These are phyloP conservation scores for Coniosporium tulheliwenetii DNA, from an alignment of 2,329 filamentous ascomycete genomes.

Conservation along the genomic window DNA sequence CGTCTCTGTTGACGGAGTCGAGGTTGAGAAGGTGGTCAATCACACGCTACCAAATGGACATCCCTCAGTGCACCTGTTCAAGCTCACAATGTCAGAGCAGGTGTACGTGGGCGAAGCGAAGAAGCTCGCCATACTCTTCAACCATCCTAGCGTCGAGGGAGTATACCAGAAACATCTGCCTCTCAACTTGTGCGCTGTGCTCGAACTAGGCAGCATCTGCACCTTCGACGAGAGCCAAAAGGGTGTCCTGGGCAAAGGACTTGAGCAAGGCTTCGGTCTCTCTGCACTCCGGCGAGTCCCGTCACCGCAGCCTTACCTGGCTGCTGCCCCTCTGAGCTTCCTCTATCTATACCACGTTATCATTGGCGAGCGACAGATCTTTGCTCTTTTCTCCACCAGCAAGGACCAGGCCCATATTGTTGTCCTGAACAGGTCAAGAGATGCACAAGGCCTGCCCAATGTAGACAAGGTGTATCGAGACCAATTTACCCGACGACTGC, in stretches of 20 bases:
- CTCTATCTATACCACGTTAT: conserved; percentile 88
- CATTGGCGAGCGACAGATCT: conserved; percentile 81
- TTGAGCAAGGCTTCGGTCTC: conserved; percentile 89
- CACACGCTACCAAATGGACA: conserved; percentile 92
- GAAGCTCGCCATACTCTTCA: conserved; percentile 70
- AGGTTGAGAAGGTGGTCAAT: conserved; percentile 83
- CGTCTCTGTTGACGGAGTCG: conserved; percentile 70
- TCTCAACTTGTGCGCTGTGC: conserved; percentile 68
- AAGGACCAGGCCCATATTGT: conserved; percentile 70
- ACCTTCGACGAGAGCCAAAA: conserved; percentile 84
- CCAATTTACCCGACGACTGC: conserved; percentile 47
- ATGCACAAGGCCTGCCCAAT: conserved; percentile 77
- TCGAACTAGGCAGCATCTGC: conserved; percentile 80
- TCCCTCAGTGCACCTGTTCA: conserved; percentile 85
- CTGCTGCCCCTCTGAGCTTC: conserved; percentile 60
- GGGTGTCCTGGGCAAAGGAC: conserved; percentile 78
- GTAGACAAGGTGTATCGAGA: conserved; percentile 79
- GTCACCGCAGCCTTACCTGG: conserved; percentile 59
- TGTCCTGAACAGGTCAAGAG: conserved; percentile 69
- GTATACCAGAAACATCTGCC: conserved; percentile 94
- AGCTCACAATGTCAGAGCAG: conserved; percentile 77
- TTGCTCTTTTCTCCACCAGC: conserved; percentile 78
- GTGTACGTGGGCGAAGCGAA: conserved; percentile 72
- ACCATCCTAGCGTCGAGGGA: conserved; percentile 87
- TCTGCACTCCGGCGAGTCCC: conserved; percentile 54